Evolutionary conservation across 2,329 filamentous ascomycete species (phyloP).

Genomic region (Monilinia laxa): DNA sequence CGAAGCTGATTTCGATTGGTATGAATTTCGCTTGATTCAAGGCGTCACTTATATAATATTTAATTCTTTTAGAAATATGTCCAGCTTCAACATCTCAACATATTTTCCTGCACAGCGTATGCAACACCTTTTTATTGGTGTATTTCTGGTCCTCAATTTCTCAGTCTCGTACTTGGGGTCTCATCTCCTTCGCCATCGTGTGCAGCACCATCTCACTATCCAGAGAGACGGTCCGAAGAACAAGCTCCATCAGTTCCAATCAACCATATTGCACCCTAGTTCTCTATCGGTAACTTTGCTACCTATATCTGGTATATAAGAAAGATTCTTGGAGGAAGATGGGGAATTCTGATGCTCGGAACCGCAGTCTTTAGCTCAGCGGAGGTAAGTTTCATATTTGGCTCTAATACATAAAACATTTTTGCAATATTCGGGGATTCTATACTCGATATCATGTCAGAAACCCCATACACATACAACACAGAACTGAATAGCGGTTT

Average conservation of each 20-base stretch:
- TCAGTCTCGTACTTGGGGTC: neutral
- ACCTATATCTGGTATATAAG: neutral
- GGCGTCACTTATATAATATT: neutral
- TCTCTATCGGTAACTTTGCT: neutral
- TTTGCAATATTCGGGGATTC: no score
- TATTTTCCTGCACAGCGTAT: neutral
- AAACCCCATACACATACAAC: no score
- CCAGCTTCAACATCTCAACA: neutral
- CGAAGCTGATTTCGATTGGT: neutral
- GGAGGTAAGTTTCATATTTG: neutral
- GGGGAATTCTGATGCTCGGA: neutral
- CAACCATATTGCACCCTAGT: no score
- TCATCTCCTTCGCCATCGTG: neutral
- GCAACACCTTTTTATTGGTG: neutral
- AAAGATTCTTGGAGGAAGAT: conserved; percentile 7
- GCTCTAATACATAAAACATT: no score
- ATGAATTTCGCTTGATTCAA: neutral
- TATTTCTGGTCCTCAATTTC: neutral
- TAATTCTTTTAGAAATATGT: neutral
- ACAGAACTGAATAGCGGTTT: no score
- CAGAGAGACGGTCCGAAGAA: no score
- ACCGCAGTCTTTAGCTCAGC: conserved; percentile 5
- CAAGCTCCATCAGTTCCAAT: no score
- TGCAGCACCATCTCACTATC: neutral
- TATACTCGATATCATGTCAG: no score